phyloP scores from a whole-genome alignment of 306 rosid genomes.

The Calophaca sinica region DNA sequence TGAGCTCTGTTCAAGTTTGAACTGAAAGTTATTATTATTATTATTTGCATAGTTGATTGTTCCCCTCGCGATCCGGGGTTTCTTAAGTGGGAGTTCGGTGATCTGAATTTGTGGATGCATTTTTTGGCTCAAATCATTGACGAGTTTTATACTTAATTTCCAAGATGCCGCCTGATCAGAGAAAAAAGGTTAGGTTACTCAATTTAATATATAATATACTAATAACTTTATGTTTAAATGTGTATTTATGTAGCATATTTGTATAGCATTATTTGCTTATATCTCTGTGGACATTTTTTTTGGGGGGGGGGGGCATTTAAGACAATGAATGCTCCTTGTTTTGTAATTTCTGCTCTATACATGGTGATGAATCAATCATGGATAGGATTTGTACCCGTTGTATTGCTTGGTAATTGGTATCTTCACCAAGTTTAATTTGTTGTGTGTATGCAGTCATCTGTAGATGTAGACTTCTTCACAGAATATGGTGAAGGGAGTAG shows the following conservation, averaged over 20 bases:
- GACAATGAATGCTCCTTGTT: no score
- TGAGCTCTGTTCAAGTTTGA: constrained; percentile 23
- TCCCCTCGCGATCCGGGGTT: constrained; percentile 45
- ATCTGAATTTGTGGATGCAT: constrained; percentile 46
- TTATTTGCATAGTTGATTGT: constrained; percentile 42
- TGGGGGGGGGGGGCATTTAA: background rate
- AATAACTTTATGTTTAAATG: background rate
- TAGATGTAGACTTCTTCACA: constrained; percentile 93
- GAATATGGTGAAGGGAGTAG: constrained; percentile 99
- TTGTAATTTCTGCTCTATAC: no score
- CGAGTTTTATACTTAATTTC: constrained; percentile 57
- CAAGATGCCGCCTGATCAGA: constrained; percentile 87
- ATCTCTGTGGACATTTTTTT: background rate
- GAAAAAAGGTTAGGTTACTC: constrained; percentile 78
- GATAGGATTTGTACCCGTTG: background rate
- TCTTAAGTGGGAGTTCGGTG: constrained; percentile 50
- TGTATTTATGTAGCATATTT: constrained; percentile 1
- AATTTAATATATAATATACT: background rate
- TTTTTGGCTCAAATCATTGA: constrained; percentile 44
- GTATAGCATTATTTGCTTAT: constrained; percentile 1
- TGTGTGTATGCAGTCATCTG: constrained; percentile 72
- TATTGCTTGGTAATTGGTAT: constrained; percentile 19
- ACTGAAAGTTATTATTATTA: constrained; percentile 24
- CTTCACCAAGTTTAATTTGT: constrained; percentile 35
- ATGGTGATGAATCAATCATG: no score